Percentiles rank a stretch among this genome's conserved stretches.
Evolutionary conservation across 2,329 filamentous ascomycete species (phyloP).

Genomic region (Curvularia sp.): DNA sequence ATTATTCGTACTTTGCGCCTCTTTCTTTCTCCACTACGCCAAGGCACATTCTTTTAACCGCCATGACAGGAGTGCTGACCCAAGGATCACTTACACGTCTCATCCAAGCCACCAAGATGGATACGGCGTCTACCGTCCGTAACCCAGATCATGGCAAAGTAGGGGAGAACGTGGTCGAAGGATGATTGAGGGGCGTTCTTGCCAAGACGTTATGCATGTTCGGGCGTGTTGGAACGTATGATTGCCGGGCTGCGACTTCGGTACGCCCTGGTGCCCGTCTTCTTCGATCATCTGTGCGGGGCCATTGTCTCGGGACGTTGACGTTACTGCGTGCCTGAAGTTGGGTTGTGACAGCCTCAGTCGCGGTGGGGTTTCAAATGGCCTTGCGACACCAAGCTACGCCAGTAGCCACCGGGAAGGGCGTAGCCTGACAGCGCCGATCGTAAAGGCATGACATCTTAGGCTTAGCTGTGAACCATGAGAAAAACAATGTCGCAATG

Average conservation of each 20-base stretch:
- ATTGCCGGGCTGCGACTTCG: constrained; percentile 46
- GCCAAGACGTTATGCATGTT: constrained; percentile 43
- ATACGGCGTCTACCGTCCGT: constrained; percentile 18
- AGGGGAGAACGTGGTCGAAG: constrained; percentile 17
- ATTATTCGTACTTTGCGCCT: constrained; percentile 14
- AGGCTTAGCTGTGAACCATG: constrained; percentile 17
- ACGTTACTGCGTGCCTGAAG: constrained; percentile 27
- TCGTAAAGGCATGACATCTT: constrained; percentile 32
- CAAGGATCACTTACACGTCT: constrained; percentile 35
- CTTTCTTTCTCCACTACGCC: background rate
- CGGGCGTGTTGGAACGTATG: constrained; percentile 43
- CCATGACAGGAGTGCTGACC: constrained; percentile 25
- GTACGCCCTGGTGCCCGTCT: constrained; percentile 31
- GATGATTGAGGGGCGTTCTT: constrained; percentile 32
- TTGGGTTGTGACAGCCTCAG: constrained; percentile 38
- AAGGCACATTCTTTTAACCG: constrained; percentile 19
- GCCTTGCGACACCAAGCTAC: constrained; percentile 36
- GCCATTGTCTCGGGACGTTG: constrained; percentile 21
- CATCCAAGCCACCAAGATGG: constrained; percentile 30
- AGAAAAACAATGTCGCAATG: constrained; percentile 13
- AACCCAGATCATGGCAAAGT: constrained; percentile 19
- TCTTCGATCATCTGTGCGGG: constrained; percentile 29
- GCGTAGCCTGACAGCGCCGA: constrained; percentile 24
- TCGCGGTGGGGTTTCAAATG: constrained; percentile 47
- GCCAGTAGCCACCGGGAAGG: constrained; percentile 34